Percentiles rank a stretch among this genome's conserved stretches.
These are phyloP conservation scores for Blastobotrys petasosporus DNA, from an alignment of 1,139 yeast genomes.

Conservation along the genomic window DNA sequence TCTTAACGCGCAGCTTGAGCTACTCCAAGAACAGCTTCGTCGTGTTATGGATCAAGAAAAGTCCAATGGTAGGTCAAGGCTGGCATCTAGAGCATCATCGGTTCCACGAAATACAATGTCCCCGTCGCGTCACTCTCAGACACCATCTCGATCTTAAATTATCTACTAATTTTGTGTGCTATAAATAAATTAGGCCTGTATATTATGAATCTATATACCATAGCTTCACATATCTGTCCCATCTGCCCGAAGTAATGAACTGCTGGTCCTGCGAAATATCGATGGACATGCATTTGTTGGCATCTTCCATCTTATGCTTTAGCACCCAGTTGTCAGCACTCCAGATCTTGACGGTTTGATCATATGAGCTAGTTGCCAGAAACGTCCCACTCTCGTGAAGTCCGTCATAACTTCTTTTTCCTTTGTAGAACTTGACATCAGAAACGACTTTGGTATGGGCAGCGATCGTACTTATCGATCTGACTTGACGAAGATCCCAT, in stretches of 20 bases:
- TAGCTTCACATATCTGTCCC: constrained; percentile 73
- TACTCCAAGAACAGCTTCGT: constrained; percentile 33
- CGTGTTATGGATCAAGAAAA: constrained; percentile 32
- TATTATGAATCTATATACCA: constrained; percentile 37
- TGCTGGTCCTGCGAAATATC: constrained; percentile 46
- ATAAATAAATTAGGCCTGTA: background rate
- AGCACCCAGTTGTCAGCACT: constrained; percentile 70
- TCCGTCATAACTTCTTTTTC: constrained; percentile 23
- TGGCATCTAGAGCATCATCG: constrained; percentile 27
- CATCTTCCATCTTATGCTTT: constrained; percentile 49
- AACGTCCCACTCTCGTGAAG: constrained; percentile 39
- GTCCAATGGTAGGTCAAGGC: constrained; percentile 28
- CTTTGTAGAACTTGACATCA: constrained; percentile 51
- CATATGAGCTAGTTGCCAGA: constrained; percentile 64
- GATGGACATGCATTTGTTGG: constrained; percentile 68
- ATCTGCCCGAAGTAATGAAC: constrained; percentile 59
- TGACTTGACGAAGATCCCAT: constrained; percentile 71
- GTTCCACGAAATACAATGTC: constrained; percentile 5
- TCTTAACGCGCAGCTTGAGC: constrained; percentile 24
- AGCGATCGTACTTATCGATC: constrained; percentile 50
- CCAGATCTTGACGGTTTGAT: constrained; percentile 48
- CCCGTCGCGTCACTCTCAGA: constrained; percentile 7
- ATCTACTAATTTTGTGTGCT: background rate
- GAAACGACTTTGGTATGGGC: constrained; percentile 76
- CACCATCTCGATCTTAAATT: background rate